These are phyloP conservation scores for Vigna angularis DNA, from an alignment of 306 rosid species.

Conservation along the genomic window DNA sequence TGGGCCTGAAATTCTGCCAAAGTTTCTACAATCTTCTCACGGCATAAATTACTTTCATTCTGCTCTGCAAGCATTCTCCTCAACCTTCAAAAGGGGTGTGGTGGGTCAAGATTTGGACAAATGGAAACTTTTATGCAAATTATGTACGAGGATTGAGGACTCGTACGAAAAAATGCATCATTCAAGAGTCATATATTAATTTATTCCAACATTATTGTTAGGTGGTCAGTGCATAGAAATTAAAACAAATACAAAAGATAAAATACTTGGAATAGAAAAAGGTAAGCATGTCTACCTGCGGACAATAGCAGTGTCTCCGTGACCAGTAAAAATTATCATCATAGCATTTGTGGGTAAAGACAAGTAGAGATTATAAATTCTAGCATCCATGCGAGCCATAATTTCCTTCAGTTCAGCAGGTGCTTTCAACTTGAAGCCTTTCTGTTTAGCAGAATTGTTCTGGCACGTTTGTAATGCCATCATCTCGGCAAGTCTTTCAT, in stretches of 20 bases:
- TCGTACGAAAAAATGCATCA: constrained; percentile 10
- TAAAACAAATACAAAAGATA: constrained; percentile 16
- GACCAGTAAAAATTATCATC: constrained; percentile 95
- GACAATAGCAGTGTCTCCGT: constrained; percentile 90
- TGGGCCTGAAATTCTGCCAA: constrained; percentile 90
- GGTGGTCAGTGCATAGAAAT: constrained; percentile 16
- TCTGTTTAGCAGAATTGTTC: constrained; percentile 53
- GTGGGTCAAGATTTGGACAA: constrained; percentile 8
- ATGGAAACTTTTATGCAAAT: constrained; percentile 2
- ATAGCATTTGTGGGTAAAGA: constrained; percentile 80
- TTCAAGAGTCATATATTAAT: not conserved
- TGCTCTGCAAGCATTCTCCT: constrained; percentile 78
- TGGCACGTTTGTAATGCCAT: constrained; percentile 78
- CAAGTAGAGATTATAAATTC: constrained; percentile 59
- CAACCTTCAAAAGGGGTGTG: constrained; percentile 57
- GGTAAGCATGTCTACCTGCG: constrained; percentile 66
- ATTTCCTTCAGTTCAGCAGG: constrained; percentile 75
- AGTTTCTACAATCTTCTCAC: constrained; percentile 75
- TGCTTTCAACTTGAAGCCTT: constrained; percentile 53
- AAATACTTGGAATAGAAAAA: constrained; percentile 19
- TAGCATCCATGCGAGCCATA: constrained; percentile 74
- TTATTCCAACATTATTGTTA: not conserved
- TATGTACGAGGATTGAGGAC: not conserved
- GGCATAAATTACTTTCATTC: constrained; percentile 58
- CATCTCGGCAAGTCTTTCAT: constrained; percentile 85